Evolutionary conservation across 495 filamentous ascomycete species (phyloP), one percentile per base, ranked within the genome.

Genomic region (Aspergillus kassunensis): DNA sequence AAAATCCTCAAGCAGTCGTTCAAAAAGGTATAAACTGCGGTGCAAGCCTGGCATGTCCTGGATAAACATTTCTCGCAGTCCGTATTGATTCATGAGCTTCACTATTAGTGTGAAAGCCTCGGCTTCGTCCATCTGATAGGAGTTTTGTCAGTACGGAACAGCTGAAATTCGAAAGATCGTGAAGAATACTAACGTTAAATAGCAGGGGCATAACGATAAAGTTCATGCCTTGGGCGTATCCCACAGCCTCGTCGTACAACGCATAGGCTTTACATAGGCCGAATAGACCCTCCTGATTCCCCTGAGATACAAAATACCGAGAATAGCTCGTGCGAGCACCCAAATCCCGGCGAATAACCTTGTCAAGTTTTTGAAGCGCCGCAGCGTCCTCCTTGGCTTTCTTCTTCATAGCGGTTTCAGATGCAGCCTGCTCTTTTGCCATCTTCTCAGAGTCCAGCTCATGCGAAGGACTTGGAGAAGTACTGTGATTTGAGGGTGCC

Each of bases 171-270:
- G n/a, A n/a, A 21, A 33, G 23, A n/a, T 20, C 10, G 13, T 23
- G 29, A 27, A 13, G 39, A 55, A 45, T 42, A 67, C 85, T 80
- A 73, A 90, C 88, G 64, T 96, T 97, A 68, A 99, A 96, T 5
- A 99, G 77, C 25, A 99, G 67, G n/a, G 95, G 93, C 87, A 97
- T 97, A 15, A 86, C 87, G 45, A 99, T 83, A 62, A 99, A 99
- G 55, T 97, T 99, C 88, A 99, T 97, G 53, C 93, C 93, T 65
- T 99, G 93, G 6, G 93, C 93, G 71, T 99, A 99, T 13, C 93
- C 91, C 8, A 99, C 92, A 8, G 76, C 84, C 50, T 95, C 90
- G 67, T 99, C 93, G 59, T 91, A 96, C 34, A 99, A 74, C 1
- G 93, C 93, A 68, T 99, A 99, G 12, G 95, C 92, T 71, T 99